Percentiles rank a stretch among this genome's conserved stretches.
Evolutionary conservation across 345 rosid species (phyloP).

Genomic region (Noccaea caerulescens): DNA sequence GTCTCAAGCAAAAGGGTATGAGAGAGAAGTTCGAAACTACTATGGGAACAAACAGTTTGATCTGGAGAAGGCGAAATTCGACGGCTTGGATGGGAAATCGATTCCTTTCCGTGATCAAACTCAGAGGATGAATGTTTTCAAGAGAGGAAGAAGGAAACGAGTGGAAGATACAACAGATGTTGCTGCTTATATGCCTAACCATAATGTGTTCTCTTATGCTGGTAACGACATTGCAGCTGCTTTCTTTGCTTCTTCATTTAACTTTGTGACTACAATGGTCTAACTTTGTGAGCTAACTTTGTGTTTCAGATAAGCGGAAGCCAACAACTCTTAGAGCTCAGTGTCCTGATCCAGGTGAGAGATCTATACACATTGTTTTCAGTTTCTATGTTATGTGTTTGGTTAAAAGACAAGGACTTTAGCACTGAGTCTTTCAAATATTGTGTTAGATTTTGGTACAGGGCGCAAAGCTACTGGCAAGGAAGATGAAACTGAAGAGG

Average conservation of each 20-base stretch:
- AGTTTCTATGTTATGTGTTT: neutral
- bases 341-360: conserved; percentile 47
- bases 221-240: conserved; percentile 47
- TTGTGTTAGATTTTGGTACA: conserved; percentile 32
- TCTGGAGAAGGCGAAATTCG: conserved; percentile 45
- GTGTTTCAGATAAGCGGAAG: conserved; percentile 55
- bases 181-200: conserved; percentile 56
- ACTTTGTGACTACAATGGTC: neutral
- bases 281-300: conserved; percentile 25
- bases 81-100: conserved; percentile 54
- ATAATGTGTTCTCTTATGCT: conserved; percentile 64
- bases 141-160: conserved; percentile 70
- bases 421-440: neutral
- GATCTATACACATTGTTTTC: neutral
- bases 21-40: conserved; percentile 53
- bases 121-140: conserved; percentile 51
- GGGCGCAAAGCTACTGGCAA: conserved; percentile 45
- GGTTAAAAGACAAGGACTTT: neutral
- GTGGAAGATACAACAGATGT: conserved; percentile 69
- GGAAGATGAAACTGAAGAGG: conserved; percentile 49
- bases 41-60: conserved; percentile 52
- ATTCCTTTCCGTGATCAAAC: conserved; percentile 52
- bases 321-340: conserved; percentile 45
- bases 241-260: conserved; percentile 16
- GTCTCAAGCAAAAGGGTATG: conserved; percentile 59